phyloP scores from a whole-genome alignment of 2,329 filamentous ascomycete genomes.

The Xylariomycetidae sp. region DNA sequence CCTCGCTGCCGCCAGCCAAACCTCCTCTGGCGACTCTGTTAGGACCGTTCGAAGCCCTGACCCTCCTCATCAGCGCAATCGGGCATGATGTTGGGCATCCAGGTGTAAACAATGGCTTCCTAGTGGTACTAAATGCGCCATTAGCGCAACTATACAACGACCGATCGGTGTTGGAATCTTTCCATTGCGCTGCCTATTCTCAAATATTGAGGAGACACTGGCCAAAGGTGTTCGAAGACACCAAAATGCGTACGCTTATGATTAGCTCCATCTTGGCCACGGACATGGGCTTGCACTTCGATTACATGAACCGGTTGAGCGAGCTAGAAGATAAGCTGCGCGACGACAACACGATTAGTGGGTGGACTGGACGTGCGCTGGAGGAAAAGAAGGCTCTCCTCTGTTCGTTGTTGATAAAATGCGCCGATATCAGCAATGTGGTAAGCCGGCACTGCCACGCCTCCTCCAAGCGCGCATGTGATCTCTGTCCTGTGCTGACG shows the following conservation, averaged over 20 bases:
- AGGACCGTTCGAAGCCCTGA: constrained; percentile 81
- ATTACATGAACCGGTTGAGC: constrained; percentile 88
- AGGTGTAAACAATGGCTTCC: constrained; percentile 95
- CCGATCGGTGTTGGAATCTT: constrained; percentile 91
- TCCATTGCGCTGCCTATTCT: constrained; percentile 94
- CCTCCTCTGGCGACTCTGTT: constrained; percentile 69
- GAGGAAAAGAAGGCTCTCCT: constrained; percentile 73
- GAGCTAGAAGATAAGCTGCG: constrained; percentile 73
- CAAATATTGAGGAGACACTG: constrained; percentile 92
- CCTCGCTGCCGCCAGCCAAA: constrained; percentile 31
- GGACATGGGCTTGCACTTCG: constrained; percentile 95
- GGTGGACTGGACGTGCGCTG: constrained; percentile 69
- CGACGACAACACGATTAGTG: constrained; percentile 58
- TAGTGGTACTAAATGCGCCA: constrained; percentile 86
- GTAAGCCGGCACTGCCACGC: constrained; percentile 47
- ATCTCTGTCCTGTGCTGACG: too few relatives aligned
- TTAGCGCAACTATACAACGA: constrained; percentile 96
- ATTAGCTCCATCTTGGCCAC: constrained; percentile 97
- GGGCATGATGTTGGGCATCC: constrained; percentile 97
- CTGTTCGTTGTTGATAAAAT: constrained; percentile 95
- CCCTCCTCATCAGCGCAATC: constrained; percentile 89
- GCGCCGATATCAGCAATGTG: constrained; percentile 97
- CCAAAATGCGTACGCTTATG: constrained; percentile 79
- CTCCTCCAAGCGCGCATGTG: neutral
- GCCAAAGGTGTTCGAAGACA: constrained; percentile 74